Percentiles rank a stretch among this genome's conserved stretches.
Evolutionary conservation across 768 basidiomycete species (phyloP).

Genomic region (Xerocomus spinulosus): DNA sequence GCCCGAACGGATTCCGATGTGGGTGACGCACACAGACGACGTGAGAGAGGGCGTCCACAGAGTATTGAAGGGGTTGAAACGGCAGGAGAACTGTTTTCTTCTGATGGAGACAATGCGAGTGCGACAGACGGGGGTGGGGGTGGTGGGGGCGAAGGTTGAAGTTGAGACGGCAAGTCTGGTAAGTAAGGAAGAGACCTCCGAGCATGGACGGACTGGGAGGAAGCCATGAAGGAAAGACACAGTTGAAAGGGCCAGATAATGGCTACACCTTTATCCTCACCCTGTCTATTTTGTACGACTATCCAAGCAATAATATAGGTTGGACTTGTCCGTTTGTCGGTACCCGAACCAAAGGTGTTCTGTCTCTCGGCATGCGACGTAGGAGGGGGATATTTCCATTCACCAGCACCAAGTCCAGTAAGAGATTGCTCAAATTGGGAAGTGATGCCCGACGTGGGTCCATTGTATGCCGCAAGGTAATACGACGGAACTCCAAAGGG

Average conservation of each 20-base stretch:
- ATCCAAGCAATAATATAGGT: slow-evolving; percentile 68
- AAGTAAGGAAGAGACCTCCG: slow-evolving; percentile 47
- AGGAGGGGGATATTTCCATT: slow-evolving; percentile 36
- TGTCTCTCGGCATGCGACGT: slow-evolving; percentile 18
- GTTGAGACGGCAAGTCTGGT: slow-evolving; percentile 59
- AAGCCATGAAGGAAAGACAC: slow-evolving; percentile 44
- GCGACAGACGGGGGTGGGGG: slow-evolving; percentile 33
- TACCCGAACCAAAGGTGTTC: slow-evolving; percentile 17
- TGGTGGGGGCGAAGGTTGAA: slow-evolving; percentile 51
- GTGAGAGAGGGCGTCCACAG: slow-evolving; percentile 28
- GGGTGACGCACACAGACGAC: slow-evolving; percentile 31
- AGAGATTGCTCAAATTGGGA: slow-evolving; percentile 63
- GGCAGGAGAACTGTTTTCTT: background rate
- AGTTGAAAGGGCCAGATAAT: slow-evolving; percentile 68
- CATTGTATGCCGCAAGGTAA: slow-evolving; percentile 64
- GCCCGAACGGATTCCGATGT: slow-evolving; percentile 38
- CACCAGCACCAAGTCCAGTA: slow-evolving; percentile 55
- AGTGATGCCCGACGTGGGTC: slow-evolving; percentile 57
- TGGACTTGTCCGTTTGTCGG: slow-evolving; percentile 15
- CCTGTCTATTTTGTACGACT: slow-evolving; percentile 69
- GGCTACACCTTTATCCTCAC: slow-evolving; percentile 75
- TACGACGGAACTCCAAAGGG: slow-evolving; percentile 72
- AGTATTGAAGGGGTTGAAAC: slow-evolving; percentile 10
- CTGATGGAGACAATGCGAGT: slow-evolving; percentile 19
- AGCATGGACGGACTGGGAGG: slow-evolving; percentile 33